phyloP scores from a whole-genome alignment of 495 filamentous ascomycete genomes.

The Tuber borchii region DNA sequence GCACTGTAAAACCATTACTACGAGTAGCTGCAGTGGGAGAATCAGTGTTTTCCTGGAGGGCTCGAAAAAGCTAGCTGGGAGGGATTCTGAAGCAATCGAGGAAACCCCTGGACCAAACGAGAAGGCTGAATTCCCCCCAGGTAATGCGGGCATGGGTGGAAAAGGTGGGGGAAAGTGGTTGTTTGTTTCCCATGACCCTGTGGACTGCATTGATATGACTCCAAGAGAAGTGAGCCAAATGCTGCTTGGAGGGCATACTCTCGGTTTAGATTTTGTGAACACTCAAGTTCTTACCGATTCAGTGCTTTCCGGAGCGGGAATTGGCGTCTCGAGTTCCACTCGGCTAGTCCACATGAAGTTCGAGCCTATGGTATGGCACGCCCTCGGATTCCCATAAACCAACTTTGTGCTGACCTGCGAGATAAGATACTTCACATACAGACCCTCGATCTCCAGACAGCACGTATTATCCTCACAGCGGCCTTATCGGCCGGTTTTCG shows the following conservation, averaged over 20 bases:
- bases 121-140: neutral
- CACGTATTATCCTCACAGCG: slow-evolving; percentile 63
- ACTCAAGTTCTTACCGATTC: neutral
- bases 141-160: slow-evolving; percentile 56
- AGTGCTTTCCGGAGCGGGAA: neutral
- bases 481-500: slow-evolving; percentile 78
- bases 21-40: slow-evolving; percentile 82
- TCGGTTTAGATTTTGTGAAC: neutral
- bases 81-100: slow-evolving; percentile 1
- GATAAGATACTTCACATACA: slow-evolving; percentile 79
- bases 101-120: neutral
- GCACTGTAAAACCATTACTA: slow-evolving; percentile 66
- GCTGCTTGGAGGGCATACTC: slow-evolving; percentile 17
- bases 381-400: neutral
- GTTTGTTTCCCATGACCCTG: slow-evolving; percentile 75
- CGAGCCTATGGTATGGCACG: slow-evolving; percentile 72
- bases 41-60: slow-evolving; percentile 83
- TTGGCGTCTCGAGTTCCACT: slow-evolving; percentile 27
- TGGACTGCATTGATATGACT: slow-evolving; percentile 43
- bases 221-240: slow-evolving; percentile 29
- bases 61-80: slow-evolving; percentile 45
- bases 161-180: slow-evolving; percentile 82
- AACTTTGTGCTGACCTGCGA: slow-evolving; percentile 18
- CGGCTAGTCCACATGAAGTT: slow-evolving; percentile 84
- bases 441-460: slow-evolving; percentile 62